Conservation (phyloP, 140 eudicot species). For the Flaveria floridana region DNA sequence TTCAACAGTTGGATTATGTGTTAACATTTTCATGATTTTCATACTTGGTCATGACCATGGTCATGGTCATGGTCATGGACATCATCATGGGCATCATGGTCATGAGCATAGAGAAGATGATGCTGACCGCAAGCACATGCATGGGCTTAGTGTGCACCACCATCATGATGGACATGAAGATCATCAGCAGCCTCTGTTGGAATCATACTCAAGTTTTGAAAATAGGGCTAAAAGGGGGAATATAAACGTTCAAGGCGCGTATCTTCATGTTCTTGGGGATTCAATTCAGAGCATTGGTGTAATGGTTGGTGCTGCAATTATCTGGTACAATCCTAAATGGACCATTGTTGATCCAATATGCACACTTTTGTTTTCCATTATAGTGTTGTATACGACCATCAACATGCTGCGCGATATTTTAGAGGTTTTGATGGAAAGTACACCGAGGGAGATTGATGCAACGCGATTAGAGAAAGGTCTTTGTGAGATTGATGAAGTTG, state of each 20-base stretch:
- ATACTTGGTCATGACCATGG: constrained; percentile 65
- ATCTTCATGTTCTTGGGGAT: constrained; percentile 74
- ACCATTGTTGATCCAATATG: constrained; percentile 63
- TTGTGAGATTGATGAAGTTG: constrained; percentile 67
- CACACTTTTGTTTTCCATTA: constrained; percentile 59
- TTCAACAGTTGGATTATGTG: constrained; percentile 59
- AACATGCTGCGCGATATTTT: constrained; percentile 59
- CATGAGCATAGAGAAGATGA: too few relatives aligned
- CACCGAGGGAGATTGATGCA: constrained; percentile 76
- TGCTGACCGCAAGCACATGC: constrained; percentile 34
- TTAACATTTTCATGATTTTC: constrained; percentile 65
- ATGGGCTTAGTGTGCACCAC: constrained; percentile 25
- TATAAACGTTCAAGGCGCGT: constrained; percentile 72
- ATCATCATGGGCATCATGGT: constrained; percentile 17
- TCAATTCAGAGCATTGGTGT: constrained; percentile 71
- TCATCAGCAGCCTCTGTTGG: constrained; percentile 32
- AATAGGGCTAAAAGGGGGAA: constrained; percentile 33
- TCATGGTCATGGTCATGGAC: constrained; percentile 31
- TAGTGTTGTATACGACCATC: constrained; percentile 65
- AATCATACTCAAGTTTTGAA: constrained; percentile 7
- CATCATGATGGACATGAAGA: constrained; percentile 24
- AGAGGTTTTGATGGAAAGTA: constrained; percentile 82
- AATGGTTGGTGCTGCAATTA: constrained; percentile 63
- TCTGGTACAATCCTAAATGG: constrained; percentile 72
- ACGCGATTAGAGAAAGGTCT: constrained; percentile 53